Base-by-base conservation (phyloP, 192 early-diverging fungal genomes). In the Phlyctochytrium bullatum region DNA sequence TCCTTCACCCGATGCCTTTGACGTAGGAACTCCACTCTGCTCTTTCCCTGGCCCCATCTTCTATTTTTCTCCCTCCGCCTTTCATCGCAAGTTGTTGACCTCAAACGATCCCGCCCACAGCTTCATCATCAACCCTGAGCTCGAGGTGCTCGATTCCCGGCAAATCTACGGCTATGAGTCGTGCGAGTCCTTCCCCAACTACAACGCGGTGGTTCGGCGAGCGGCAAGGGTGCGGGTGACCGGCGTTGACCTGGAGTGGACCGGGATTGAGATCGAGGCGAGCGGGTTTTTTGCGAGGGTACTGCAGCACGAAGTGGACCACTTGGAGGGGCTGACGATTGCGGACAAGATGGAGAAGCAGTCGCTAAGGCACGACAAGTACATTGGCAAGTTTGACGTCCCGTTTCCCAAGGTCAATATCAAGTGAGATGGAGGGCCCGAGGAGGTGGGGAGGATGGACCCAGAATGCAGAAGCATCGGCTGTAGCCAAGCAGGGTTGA, bases 261-360 rank as follows among this genome's bases (percentile, higher is more conserved):
- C 74, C 17, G 36, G 62, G 50, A 64, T 79, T 2, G 17, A 30
- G 24, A 75, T 65, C 33, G 62, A 40, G 32, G 62, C 34, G 16
- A 23, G 25, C 27, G 77, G 77, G 0, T 73, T 67, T 25, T 30
- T 79, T 52, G 79, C 83, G 2, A 47, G 72, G 40, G 56, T 84
- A 2, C 35, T 84, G 20, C 83, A 84, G 66, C 83, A 84, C 52
- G 83, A 84, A 51, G 25, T 68, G 17, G 83, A 84, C 50, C 83
- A 84, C 74, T 51, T 84, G 63, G 73, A 84, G 12, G 83, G 78
- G 0, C 61, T 64, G 23, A 47, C 74, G 1, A 71, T 69, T 36
- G 61, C 73, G 17, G 83, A 84, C 56, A 68, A 61, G 27, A 79
- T 79, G 79, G 77, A 77, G 1, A 33, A 52, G 25, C 30, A 73